Conservation (phyloP, 2,329 filamentous ascomycete species). For the Cryphonectria carpinicola region DNA sequence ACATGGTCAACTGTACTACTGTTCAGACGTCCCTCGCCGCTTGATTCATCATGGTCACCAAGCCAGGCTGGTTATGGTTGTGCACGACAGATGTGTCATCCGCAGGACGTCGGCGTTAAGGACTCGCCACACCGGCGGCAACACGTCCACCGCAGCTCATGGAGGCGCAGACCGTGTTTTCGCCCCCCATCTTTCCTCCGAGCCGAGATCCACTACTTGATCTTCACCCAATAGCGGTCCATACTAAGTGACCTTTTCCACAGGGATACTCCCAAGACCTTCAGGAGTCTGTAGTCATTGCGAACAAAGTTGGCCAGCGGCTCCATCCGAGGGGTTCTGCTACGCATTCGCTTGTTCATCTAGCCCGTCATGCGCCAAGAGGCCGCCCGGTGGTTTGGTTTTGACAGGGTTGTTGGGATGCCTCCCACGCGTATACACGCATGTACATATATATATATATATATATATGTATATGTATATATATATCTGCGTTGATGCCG, state of each 20-base stretch:
- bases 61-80: not conserved
- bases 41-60: not conserved
- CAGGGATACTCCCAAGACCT: slow-evolving; percentile 7
- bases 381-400: not conserved
- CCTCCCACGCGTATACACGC: not conserved
- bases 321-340: not conserved
- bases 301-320: not conserved
- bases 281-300: not conserved
- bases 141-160: slow-evolving; percentile 5
- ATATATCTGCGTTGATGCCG: not conserved
- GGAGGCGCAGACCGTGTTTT: slow-evolving; percentile 2
- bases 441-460: not conserved
- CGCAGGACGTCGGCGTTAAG: slow-evolving; percentile 11
- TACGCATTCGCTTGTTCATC: not conserved
- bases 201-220: slow-evolving; percentile 7
- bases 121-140: not conserved
- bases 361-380: slow-evolving; percentile 9
- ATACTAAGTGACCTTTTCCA: not conserved
- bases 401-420: not conserved
- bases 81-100: not conserved
- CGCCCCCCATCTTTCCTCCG: not conserved
- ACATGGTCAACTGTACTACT: not conserved
- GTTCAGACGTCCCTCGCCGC: not conserved
- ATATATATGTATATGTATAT: slow-evolving; percentile 1
- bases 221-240: not conserved